Evolutionary conservation across 2,329 filamentous ascomycete genomes (phyloP).

Genomic region (Microascus cirrosus): DNA sequence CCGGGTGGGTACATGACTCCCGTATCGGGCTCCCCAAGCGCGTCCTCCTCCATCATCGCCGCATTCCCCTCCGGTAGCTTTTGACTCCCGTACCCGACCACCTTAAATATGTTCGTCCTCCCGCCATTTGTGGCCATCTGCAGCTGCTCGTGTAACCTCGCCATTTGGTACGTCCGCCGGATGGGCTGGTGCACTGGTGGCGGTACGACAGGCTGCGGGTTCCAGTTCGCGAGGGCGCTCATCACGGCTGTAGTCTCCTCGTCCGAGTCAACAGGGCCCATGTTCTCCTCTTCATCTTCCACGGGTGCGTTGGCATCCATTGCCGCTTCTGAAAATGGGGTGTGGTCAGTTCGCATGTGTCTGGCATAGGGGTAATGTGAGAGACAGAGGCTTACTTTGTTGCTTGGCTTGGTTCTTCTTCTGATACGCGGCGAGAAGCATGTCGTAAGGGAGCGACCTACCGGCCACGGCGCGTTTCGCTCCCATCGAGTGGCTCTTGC

Average conservation of each 20-base stretch:
- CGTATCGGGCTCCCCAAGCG: slow-evolving; percentile 45
- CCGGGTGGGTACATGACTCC: slow-evolving; percentile 24
- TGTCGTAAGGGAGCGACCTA: slow-evolving; percentile 80
- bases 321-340: slow-evolving; percentile 58
- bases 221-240: slow-evolving; percentile 64
- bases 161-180: slow-evolving; percentile 50
- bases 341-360: slow-evolving; percentile 6
- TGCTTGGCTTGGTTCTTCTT: slow-evolving; percentile 99
- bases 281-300: slow-evolving; percentile 76
- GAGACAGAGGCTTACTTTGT: slow-evolving; percentile 58
- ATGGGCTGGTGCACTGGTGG: slow-evolving; percentile 52
- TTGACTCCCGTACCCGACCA: slow-evolving; percentile 44
- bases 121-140: slow-evolving; percentile 56
- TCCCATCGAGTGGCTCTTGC: slow-evolving; percentile 93
- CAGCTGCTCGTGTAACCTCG: slow-evolving; percentile 53
- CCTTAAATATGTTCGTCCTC: slow-evolving; percentile 53
- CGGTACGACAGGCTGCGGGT: slow-evolving; percentile 65
- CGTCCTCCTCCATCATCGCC: slow-evolving; percentile 39
- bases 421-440: slow-evolving; percentile 77
- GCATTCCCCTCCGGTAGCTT: slow-evolving; percentile 38
- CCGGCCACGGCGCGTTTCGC: slow-evolving; percentile 83
- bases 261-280: slow-evolving; percentile 79
- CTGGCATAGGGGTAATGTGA: background rate
- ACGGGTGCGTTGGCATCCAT: slow-evolving; percentile 88
- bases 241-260: slow-evolving; percentile 89